phyloP scores from a whole-genome alignment of 192 early-diverging fungal genomes.

The Rhizophagus prolifer region DNA sequence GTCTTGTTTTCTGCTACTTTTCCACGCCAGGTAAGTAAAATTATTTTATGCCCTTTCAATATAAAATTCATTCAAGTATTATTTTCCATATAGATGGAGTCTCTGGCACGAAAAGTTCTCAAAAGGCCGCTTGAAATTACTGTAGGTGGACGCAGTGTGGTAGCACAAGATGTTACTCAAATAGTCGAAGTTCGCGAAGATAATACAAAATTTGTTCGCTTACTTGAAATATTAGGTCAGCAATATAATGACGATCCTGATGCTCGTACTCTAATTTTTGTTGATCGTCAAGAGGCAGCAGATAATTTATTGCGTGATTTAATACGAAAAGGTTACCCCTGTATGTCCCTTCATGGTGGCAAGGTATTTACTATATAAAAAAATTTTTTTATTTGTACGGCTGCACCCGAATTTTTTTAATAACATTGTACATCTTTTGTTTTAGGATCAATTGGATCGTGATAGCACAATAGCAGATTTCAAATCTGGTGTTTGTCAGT shows the following conservation, averaged over 20 bases:
- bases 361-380: slow-evolving; percentile 55
- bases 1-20: slow-evolving; percentile 96
- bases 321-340: slow-evolving; percentile 80
- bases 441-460: slow-evolving; percentile 77
- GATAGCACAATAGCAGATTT: slow-evolving; percentile 94
- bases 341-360: slow-evolving; percentile 92
- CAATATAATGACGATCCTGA: slow-evolving; percentile 70
- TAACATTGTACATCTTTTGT: background rate
- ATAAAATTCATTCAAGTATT: background rate
- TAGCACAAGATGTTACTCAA: slow-evolving; percentile 84
- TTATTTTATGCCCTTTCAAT: background rate
- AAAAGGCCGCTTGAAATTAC: slow-evolving; percentile 91
- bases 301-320: slow-evolving; percentile 86
- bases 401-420: background rate
- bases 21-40: slow-evolving; percentile 66
- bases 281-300: slow-evolving; percentile 92
- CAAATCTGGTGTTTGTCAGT: slow-evolving; percentile 83
- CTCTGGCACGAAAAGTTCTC: slow-evolving; percentile 89
- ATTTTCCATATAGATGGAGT: slow-evolving; percentile 72
- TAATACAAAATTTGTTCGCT: slow-evolving; percentile 77
- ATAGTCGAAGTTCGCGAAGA: slow-evolving; percentile 88
- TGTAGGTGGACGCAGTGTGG: slow-evolving; percentile 90
- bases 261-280: slow-evolving; percentile 85
- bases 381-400: too few species aligned
- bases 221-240: slow-evolving; percentile 87